phyloP scores from a whole-genome alignment of 1,284 basidiomycete species.

The Taiwanofungus camphoratus region DNA sequence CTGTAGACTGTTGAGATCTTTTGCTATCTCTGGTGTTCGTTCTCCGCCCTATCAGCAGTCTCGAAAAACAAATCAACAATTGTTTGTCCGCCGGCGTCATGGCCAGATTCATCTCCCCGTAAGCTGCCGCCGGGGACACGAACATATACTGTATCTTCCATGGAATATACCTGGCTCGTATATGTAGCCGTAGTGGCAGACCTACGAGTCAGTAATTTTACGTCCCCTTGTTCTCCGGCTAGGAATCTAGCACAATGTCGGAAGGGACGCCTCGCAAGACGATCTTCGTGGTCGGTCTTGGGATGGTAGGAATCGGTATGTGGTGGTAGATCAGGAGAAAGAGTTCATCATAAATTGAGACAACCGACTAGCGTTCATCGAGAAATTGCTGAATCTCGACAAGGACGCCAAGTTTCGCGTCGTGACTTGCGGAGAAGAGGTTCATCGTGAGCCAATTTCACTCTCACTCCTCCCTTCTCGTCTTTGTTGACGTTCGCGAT shows the following conservation, averaged over 20 bases:
- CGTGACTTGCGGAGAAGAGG: conserved; percentile 59
- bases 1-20: no score
- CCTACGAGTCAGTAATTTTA: no score
- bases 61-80: no score
- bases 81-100: no score
- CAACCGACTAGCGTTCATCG: conserved; percentile 50
- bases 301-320: conserved; percentile 65
- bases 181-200: no score
- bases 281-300: conserved; percentile 55
- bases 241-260: conserved; percentile 3
- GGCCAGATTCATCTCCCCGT: no score
- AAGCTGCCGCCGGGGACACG: no score
- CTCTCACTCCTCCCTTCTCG: neutral
- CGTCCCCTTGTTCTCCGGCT: neutral
- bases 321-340: conserved; percentile 16
- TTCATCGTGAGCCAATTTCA: conserved; percentile 22
- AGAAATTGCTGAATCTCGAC: conserved; percentile 58
- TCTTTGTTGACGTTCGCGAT: neutral
- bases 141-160: no score
- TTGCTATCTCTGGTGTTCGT: no score
- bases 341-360: no score
- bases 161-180: no score
- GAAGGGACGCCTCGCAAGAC: conserved; percentile 18
- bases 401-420: conserved; percentile 43
- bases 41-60: no score